Evolutionary conservation across 2,329 filamentous ascomycete genomes (phyloP), one percentile per base, ranked within the genome.

Genomic region (Neurospora crassa): DNA sequence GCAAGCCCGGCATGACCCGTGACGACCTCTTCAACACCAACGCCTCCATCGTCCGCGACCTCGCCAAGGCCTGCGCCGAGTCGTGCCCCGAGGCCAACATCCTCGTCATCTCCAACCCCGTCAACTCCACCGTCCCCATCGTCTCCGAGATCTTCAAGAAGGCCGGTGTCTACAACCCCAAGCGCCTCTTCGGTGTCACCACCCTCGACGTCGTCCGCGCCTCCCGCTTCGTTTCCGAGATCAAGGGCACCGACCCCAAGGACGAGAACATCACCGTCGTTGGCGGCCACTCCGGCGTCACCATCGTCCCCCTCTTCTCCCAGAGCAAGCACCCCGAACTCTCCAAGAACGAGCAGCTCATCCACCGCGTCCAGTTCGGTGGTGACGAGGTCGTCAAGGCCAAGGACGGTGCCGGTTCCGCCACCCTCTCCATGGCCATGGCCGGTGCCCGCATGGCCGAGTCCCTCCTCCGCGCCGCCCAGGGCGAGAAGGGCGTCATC

Each of bases 21-120:
- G 96, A 99, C 85, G 95, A 99, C 83, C 91, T 99, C 76, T 99
- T 99, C 94, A 98, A 98, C 91, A 99, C 95, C 89, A 99, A 99
- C 85, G 96, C 96, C 84, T 97, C 93, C 82, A 99, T 99, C 83
- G 96, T 99, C 82, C 94, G 95, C 81, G 96, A 98, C 85, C 90
- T 99, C 76, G 94, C 95, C 86, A 97, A 97, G 90, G 94, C 94
- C 79, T 90, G 90, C 80, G 96, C 96, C 80, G 90, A 97, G 80
- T 89, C 92, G 78, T 89, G 91, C 81, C 96, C 96, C 79, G 88
- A 97, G 76, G 96, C 96, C 84, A 97, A 97, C 86, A 88, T 98
- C 83, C 90, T 98, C 81, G 90, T 99, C 88, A 99, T 99, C 86
- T 90, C 94, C 84, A 99, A 99, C 91, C 96, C 96, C 74, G 94